These are phyloP conservation scores for cucumber (Cucumis sativus) DNA, from an alignment of 306 rosid species.

Conservation along the genomic window Cucumber_9930_V3 NC_026657.2:22579001-22579500, in stretches of 20 bases:
- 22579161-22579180: not conserved
- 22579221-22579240: not conserved
- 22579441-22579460: not conserved
- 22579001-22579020: constrained; percentile 10
- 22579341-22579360: not conserved
- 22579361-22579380: not conserved
- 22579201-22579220: not conserved
- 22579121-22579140: constrained; percentile 56
- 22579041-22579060: constrained; percentile 55
- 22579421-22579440: not conserved
- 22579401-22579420: not conserved
- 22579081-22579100: constrained; percentile 37
- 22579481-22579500: not conserved
- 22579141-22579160: constrained; percentile 7
- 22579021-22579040: constrained; percentile 79
- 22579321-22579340: not conserved
- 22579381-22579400: not conserved
- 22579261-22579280: not conserved
- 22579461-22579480: not conserved
- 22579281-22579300: not conserved
- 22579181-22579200: not conserved
- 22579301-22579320: not conserved
- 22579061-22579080: constrained; percentile 37
- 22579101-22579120: constrained; percentile 62
- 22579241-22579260: not conserved